A percentile compares a stretch with the other conserved stretches of the same genome.
Evolutionary conservation across 805 yeast species (phyloP).

Genomic region (Suhomyces pyralidae): DNA sequence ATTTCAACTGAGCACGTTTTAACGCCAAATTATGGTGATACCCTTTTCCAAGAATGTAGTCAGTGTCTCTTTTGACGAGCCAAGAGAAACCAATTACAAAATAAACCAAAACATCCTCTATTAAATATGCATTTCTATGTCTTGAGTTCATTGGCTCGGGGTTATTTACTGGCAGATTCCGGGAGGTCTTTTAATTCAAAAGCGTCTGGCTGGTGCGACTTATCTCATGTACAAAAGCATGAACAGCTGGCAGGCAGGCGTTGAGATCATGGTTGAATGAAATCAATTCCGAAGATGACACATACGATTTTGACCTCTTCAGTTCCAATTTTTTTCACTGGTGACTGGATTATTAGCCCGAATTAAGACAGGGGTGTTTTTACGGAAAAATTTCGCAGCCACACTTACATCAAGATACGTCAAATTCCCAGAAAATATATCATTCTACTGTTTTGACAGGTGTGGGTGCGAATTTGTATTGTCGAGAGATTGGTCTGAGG

Average conservation of each 20-base stretch:
- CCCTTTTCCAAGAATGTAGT: background rate
- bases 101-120: no score
- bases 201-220: background rate
- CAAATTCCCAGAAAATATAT: background rate
- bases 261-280: no score
- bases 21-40: background rate
- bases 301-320: no score
- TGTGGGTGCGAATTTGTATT: background rate
- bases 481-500: background rate
- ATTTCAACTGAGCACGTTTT: background rate
- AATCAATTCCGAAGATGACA: no score
- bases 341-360: background rate
- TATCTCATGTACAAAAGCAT: background rate
- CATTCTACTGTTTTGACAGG: background rate
- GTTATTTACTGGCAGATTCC: no score
- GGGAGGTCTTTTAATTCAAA: no score
- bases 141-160: no score
- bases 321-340: no score
- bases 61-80: background rate
- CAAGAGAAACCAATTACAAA: no score
- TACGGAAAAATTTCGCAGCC: background rate
- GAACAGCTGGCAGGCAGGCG: background rate
- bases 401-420: background rate
- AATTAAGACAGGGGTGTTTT: background rate
- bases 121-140: no score